Base-by-base conservation (phyloP, 2,329 filamentous ascomycete genomes). In the Colletotrichum cuscutae region DNA sequence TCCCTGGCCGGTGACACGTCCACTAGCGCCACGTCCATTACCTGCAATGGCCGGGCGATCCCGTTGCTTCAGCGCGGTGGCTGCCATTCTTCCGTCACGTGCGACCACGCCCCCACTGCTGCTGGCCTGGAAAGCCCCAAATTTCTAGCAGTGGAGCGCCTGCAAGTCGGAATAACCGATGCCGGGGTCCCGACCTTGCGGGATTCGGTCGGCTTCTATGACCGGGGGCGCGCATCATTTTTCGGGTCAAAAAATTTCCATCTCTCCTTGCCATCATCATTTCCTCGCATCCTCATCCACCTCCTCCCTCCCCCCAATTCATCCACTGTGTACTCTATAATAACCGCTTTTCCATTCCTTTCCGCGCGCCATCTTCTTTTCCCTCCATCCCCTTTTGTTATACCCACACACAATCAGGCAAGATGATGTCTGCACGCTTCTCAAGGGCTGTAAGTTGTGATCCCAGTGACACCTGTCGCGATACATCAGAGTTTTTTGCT, bases 381-480 rank as follows among this genome's bases (percentile, higher is more conserved):
- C 74, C 74, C 76, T 75, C 74, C 73, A 77, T 76, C 78, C 76
- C 68, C 73, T 68, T 68, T 66, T 70, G 71, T 77, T 79, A 79
- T 76, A 78, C 76, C 75, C 76, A 74, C 68, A 72, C 42, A 67
- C 19, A 68, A 65, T 52, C 67, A 74, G 63, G 81, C 86, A 92
- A 85, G 82, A 94, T 95, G 93, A 84, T 94, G 86, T 88, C 92
- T 81, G 90, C 92, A 80, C 91, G 91, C 84, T 86, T 94, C 79
- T 89, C 90, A 80, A 90, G 92, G 89, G 92, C 91, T 90, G 93
- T 95, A 91, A 87, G 92, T 70, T 30, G 35, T 13, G 30, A 5
- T 6, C 35, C 35, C 13, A 6, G 15, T 32, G 52, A 62, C 58
- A 49, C 60, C 63, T 71, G 53, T 62, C 61, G 68, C 65, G 72